phyloP scores from a whole-genome alignment of 768 basidiomycete genomes.

The Amanita exitialis region DNA sequence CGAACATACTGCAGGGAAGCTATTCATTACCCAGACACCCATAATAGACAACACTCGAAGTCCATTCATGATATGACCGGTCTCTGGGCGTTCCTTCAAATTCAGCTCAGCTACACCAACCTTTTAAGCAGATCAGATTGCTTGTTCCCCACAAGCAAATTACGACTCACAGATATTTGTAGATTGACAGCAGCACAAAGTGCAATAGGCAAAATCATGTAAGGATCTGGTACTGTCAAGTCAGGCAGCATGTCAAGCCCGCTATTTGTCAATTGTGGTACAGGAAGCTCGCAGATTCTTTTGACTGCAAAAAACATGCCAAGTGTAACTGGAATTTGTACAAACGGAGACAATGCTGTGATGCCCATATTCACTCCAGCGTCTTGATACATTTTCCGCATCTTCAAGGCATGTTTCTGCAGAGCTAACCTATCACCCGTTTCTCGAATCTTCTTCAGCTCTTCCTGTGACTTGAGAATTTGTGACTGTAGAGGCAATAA shows the following conservation, averaged over 20 bases:
- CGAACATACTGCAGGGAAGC: slow-evolving; percentile 56
- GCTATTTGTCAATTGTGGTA: slow-evolving; percentile 68
- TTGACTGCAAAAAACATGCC: slow-evolving; percentile 79
- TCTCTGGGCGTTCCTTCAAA: slow-evolving; percentile 36
- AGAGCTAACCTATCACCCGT: slow-evolving; percentile 35
- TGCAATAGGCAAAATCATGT: slow-evolving; percentile 57
- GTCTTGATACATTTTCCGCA: slow-evolving; percentile 48
- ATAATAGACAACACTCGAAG: slow-evolving; percentile 49
- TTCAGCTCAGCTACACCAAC: slow-evolving; percentile 45
- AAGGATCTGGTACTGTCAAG: slow-evolving; percentile 71
- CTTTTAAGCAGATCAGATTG: slow-evolving; percentile 13
- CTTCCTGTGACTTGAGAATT: slow-evolving; percentile 34
- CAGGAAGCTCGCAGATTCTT: slow-evolving; percentile 57
- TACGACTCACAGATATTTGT: slow-evolving; percentile 30
- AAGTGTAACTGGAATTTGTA: slow-evolving; percentile 71
- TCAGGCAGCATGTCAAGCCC: slow-evolving; percentile 70
- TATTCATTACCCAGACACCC: slow-evolving; percentile 34
- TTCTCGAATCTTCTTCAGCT: slow-evolving; percentile 25
- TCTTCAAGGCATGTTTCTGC: slow-evolving; percentile 39
- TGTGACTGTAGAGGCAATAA: slow-evolving; percentile 51
- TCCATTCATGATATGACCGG: slow-evolving; percentile 60
- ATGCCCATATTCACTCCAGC: slow-evolving; percentile 54
- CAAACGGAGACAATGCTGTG: slow-evolving; percentile 38
- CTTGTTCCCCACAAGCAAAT: not conserved
- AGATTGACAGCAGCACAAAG: slow-evolving; percentile 51